Evolutionary conservation across 805 yeast genomes (phyloP).

Genomic region (Wilhelminamyces savonicus): DNA sequence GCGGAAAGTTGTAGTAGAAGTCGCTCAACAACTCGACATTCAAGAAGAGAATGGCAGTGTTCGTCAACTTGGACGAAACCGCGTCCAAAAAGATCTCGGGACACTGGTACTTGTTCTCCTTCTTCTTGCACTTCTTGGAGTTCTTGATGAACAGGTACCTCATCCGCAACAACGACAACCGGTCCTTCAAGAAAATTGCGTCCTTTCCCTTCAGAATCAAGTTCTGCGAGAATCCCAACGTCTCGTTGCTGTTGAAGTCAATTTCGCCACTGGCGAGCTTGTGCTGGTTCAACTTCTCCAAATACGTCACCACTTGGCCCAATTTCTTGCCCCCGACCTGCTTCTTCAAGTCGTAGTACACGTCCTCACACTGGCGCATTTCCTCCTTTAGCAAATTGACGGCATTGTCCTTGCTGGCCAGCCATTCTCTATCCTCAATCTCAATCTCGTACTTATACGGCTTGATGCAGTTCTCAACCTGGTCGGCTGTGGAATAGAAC

Average conservation of each 20-base stretch:
- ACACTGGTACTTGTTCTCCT: constrained; percentile 80
- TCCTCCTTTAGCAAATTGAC: constrained; percentile 74
- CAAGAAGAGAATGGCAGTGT: constrained; percentile 86
- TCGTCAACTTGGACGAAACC: constrained; percentile 84
- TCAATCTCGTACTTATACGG: constrained; percentile 98
- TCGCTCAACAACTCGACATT: constrained; percentile 93
- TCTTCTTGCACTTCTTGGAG: constrained; percentile 67
- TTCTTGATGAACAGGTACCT: constrained; percentile 66
- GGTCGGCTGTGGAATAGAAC: constrained; percentile 91
- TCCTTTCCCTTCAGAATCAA: constrained; percentile 75
- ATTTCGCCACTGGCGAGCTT: constrained; percentile 18
- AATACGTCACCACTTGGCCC: constrained; percentile 72
- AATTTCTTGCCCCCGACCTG: constrained; percentile 81
- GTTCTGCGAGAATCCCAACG: constrained; percentile 77
- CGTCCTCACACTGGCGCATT: constrained; percentile 68
- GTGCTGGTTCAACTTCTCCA: constrained; percentile 43
- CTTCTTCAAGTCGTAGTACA: constrained; percentile 52
- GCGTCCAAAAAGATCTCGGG: constrained; percentile 93
- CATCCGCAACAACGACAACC: constrained; percentile 64
- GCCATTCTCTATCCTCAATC: constrained; percentile 94
- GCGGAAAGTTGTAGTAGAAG: constrained; percentile 92
- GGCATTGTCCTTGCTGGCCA: constrained; percentile 71
- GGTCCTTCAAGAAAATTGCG: constrained; percentile 71
- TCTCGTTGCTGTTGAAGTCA: constrained; percentile 51
- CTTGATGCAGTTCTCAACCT: constrained; percentile 95